Evolutionary conservation across 78 protist species (phyloP), one percentile per base, ranked within the genome.

Genomic region (Tieghemostelium lacteum): DNA sequence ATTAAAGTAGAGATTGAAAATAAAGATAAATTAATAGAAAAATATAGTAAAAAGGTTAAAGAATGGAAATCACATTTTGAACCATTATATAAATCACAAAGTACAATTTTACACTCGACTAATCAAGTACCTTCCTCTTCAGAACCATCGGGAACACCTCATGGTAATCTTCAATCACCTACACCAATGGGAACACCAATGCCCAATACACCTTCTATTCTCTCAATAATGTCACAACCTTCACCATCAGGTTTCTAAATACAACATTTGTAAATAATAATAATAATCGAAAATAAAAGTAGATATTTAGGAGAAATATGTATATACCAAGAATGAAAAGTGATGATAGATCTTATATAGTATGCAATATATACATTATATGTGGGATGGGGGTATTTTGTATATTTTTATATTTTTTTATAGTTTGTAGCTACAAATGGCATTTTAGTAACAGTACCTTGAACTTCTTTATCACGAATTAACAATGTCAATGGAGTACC

Each of bases 351-450:
- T n/a, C n/a, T n/a, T n/a, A n/a, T n/a, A n/a, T n/a, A n/a, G n/a
- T n/a, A n/a, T n/a, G n/a, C n/a, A n/a, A n/a, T n/a, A n/a, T n/a
- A n/a, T n/a, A n/a, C n/a, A n/a, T n/a, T n/a, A n/a, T n/a, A n/a
- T n/a, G n/a, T n/a, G n/a, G n/a, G n/a, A n/a, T n/a, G n/a, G n/a
- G n/a, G n/a, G n/a, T n/a, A n/a, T n/a, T n/a, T n/a, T n/a, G n/a
- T n/a, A n/a, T n/a, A n/a, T n/a, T n/a, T n/a, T n/a, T n/a, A n/a
- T n/a, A n/a, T n/a, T 71, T 83, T 80, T 87, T 97, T 96, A 93
- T 96, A 98, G 62, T 57, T 49, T 26, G 57, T 50, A 24, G 92
- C 94, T 26, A 97, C 97, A 63, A 98, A 98, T 52, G 99, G 99
- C 96, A 93, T 91, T 85, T 83, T 94, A 33, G 80, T 49, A 36